A percentile compares a stretch with the other conserved stretches of the same genome.
phyloP scores from a whole-genome alignment of 2,329 filamentous ascomycete species.

The Paracorniculantispora psalliotae region DNA sequence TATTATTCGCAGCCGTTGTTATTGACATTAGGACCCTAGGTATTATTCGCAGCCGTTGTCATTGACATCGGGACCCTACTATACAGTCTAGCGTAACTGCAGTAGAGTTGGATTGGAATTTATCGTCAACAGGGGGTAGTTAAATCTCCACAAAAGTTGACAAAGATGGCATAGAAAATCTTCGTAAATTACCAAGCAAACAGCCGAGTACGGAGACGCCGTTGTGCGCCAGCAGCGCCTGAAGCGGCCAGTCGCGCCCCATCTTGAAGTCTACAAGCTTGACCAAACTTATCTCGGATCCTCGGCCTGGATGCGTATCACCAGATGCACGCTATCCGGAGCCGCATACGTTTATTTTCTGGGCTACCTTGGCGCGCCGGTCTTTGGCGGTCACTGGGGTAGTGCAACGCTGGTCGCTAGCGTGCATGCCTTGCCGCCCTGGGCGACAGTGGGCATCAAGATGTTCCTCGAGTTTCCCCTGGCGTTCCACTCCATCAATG shows the following conservation, averaged over 20 bases:
- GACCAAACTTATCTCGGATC: conserved; percentile 73
- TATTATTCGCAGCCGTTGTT: no score
- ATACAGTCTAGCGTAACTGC: no score
- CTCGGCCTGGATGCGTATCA: conserved; percentile 63
- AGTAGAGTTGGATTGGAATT: no score
- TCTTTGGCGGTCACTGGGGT: conserved; percentile 55
- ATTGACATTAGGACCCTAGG: no score
- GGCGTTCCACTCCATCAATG: conserved; percentile 43
- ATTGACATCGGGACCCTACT: no score
- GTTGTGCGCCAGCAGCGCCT: conserved; percentile 60
- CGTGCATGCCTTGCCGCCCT: conserved; percentile 49
- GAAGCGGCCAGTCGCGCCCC: conserved; percentile 70
- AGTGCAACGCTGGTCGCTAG: conserved; percentile 49
- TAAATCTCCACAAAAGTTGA: no score
- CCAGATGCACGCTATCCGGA: no score
- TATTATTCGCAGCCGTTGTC: no score
- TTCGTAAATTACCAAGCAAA: background rate
- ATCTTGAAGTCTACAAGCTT: conserved; percentile 71
- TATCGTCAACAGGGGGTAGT: no score
- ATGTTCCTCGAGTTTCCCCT: conserved; percentile 44
- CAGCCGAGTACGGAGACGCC: background rate
- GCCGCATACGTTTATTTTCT: conserved; percentile 67
- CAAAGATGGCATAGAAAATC: no score
- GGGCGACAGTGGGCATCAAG: conserved; percentile 47
- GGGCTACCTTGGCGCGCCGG: conserved; percentile 68